These are phyloP conservation scores for Malania oleifera DNA, from an alignment of 164 flowering plant species.

Conservation along the genomic window DNA sequence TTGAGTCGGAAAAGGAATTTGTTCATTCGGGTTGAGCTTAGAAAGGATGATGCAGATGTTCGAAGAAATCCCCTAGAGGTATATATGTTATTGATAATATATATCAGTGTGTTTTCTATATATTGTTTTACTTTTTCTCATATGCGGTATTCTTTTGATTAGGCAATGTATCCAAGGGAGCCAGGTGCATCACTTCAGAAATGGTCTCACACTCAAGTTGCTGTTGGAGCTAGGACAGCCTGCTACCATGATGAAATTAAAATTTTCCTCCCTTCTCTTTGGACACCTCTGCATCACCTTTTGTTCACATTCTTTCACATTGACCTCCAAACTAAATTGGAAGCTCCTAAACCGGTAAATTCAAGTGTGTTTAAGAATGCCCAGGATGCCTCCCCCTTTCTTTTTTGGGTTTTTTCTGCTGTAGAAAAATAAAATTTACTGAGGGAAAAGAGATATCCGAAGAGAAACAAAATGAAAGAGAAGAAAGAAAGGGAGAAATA, in stretches of 20 bases:
- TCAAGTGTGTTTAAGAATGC: background rate
- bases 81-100: conserved; percentile 3
- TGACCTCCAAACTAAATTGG: conserved; percentile 91
- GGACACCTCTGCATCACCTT: conserved; percentile 86
- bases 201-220: conserved; percentile 92
- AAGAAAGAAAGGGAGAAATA: too few species aligned
- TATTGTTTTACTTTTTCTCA: conserved; percentile 7
- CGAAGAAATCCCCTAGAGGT: conserved; percentile 94
- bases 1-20: conserved; percentile 92
- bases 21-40: conserved; percentile 79
- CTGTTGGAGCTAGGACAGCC: conserved; percentile 82
- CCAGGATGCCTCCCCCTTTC: background rate
- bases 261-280: conserved; percentile 74
- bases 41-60: conserved; percentile 80
- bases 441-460: too few species aligned
- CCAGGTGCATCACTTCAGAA: conserved; percentile 61
- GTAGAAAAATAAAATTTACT: too few species aligned
- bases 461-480: too few species aligned
- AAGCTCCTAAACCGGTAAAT: conserved; percentile 96
- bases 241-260: conserved; percentile 94
- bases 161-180: conserved; percentile 89
- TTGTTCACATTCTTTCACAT: conserved; percentile 88
- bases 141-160: conserved; percentile 6
- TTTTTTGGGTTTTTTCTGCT: background rate
- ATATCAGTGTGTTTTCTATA: background rate